phyloP scores from a whole-genome alignment of 2,329 filamentous ascomycete genomes.

The Microdochium nivale region DNA sequence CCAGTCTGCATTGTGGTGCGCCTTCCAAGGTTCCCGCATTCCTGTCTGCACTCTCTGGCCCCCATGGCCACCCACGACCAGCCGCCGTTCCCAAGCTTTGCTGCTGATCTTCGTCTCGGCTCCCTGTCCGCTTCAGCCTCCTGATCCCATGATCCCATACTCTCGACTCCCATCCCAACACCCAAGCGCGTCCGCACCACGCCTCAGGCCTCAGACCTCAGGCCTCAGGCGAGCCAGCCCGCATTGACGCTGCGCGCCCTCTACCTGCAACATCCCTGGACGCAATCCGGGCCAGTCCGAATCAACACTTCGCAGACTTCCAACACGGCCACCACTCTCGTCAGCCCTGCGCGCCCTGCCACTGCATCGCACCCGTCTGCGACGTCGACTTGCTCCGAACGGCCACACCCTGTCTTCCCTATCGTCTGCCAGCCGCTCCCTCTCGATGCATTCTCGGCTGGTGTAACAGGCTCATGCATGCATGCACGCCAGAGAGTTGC shows the following conservation, averaged over 20 bases:
- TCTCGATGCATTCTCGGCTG: neutral
- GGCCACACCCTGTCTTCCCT: too few relatives aligned
- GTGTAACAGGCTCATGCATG: neutral
- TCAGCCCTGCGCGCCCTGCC: neutral
- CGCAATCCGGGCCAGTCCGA: neutral
- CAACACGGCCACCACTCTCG: neutral
- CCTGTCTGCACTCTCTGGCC: neutral
- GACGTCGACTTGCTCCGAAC: too few relatives aligned
- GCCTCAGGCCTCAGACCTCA: neutral
- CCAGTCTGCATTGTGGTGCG: neutral
- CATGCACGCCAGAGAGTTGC: neutral
- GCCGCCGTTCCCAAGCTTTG: too few relatives aligned
- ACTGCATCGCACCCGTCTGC: too few relatives aligned
- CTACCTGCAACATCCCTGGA: neutral
- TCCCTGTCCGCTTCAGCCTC: too few relatives aligned
- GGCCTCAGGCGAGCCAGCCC: neutral
- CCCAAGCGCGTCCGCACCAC: too few relatives aligned
- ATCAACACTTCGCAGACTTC: too few relatives aligned
- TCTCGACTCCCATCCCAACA: too few relatives aligned
- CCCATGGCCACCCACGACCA: neutral
- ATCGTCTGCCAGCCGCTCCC: neutral
- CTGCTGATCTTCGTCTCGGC: too few relatives aligned
- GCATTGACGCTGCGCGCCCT: neutral
- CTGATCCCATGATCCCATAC: too few relatives aligned
- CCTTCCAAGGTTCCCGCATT: neutral